Conservation (phyloP, 2,329 filamentous ascomycete genomes). For the Elsinoe fawcettii region DNA sequence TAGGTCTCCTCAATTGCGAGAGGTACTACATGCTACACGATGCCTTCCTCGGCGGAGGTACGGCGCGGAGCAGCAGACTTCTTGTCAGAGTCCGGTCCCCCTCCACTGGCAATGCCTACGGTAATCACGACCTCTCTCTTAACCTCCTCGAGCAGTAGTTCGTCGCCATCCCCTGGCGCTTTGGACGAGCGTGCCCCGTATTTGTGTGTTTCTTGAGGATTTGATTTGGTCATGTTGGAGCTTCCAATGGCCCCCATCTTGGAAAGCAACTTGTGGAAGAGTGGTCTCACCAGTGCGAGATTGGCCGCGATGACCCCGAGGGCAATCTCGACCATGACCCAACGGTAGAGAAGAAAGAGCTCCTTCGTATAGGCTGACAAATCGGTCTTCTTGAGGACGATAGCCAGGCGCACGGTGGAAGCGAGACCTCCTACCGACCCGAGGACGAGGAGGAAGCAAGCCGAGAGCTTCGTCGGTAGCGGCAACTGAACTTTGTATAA, state of each 20-base stretch:
- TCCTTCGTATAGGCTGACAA: slow-evolving; percentile 24
- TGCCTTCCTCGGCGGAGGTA: too few relatives aligned
- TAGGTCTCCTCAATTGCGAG: too few relatives aligned
- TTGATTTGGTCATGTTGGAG: background rate
- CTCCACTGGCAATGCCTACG: too few relatives aligned
- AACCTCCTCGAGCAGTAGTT: background rate
- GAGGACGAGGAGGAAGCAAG: slow-evolving; percentile 9
- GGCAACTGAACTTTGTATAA: slow-evolving; percentile 23
- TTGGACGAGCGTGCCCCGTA: background rate
- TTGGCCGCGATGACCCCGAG: slow-evolving; percentile 30
- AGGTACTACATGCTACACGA: too few relatives aligned
- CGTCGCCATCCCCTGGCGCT: background rate
- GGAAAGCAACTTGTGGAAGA: slow-evolving; percentile 21
- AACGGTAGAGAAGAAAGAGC: slow-evolving; percentile 23
- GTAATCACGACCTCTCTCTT: slow-evolving; percentile 14
- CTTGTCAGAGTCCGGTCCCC: too few relatives aligned
- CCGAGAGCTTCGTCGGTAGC: slow-evolving; percentile 9
- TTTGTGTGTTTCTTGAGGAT: background rate
- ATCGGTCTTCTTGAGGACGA: slow-evolving; percentile 3
- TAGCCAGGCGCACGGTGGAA: background rate
- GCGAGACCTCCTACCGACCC: slow-evolving; percentile 9
- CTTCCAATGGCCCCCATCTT: slow-evolving; percentile 2
- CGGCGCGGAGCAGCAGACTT: too few relatives aligned
- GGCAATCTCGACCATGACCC: slow-evolving; percentile 29
- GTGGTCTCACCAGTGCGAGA: slow-evolving; percentile 28